These are phyloP conservation scores for Phialophora tarda DNA, from an alignment of 2,329 filamentous ascomycete species.

Conservation along the genomic window DNA sequence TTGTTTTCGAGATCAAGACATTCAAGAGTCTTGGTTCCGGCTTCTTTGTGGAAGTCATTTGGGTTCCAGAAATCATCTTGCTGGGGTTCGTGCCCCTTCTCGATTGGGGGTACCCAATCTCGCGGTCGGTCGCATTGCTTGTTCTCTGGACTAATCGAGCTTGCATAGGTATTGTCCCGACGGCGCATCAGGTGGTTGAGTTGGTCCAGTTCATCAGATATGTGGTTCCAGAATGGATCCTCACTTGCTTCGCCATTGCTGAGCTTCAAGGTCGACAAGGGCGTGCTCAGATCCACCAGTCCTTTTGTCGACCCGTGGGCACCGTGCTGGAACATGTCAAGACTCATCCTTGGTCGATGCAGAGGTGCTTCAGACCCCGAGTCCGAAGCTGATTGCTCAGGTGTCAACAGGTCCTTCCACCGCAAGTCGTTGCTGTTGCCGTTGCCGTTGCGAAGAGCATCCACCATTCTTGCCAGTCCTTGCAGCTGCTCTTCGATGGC, in stretches of 20 bases:
- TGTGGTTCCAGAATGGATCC: conserved; percentile 33
- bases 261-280: conserved; percentile 27
- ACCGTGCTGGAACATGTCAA: conserved; percentile 37
- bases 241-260: conserved; percentile 15
- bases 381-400: conserved; percentile 25
- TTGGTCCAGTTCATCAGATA: conserved; percentile 34
- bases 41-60: conserved; percentile 32
- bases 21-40: conserved; percentile 2
- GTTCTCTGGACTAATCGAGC: conserved; percentile 26
- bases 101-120: neutral
- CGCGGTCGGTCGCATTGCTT: conserved; percentile 18
- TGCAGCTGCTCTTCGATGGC: conserved; percentile 52
- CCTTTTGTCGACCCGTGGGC: conserved; percentile 17
- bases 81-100: conserved; percentile 3
- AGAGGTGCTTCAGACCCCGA: conserved; percentile 43
- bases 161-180: conserved; percentile 31
- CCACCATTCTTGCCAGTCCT: conserved; percentile 53
- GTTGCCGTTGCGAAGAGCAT: conserved; percentile 47
- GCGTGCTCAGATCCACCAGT: conserved; percentile 26
- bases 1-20: conserved; percentile 18
- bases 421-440: conserved; percentile 7
- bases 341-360: conserved; percentile 49
- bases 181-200: conserved; percentile 40
- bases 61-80: conserved; percentile 25
- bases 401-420: conserved; percentile 26